Evolutionary conservation across 768 basidiomycete genomes (phyloP).

Genomic region (Sarcomyxa edulis): DNA sequence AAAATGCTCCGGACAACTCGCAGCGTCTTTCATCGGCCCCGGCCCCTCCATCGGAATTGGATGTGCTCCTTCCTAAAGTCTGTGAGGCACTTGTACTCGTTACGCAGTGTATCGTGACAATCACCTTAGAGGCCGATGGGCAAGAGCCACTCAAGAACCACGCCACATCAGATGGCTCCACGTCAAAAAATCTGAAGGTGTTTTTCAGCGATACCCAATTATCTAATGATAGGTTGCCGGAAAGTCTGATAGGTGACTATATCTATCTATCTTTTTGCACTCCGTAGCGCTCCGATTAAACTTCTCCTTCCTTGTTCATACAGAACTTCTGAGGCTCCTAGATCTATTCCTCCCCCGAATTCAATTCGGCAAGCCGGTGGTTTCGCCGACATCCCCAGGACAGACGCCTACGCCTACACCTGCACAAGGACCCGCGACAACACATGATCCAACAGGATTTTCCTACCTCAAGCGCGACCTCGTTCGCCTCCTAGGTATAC

Average conservation of each 20-base stretch:
- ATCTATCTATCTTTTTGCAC: constrained; percentile 3
- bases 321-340: constrained; percentile 71
- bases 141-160: constrained; percentile 14
- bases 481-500: constrained; percentile 79
- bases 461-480: constrained; percentile 84
- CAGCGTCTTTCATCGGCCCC: too few species aligned
- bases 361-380: constrained; percentile 66
- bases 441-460: constrained; percentile 58
- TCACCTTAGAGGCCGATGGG: constrained; percentile 50
- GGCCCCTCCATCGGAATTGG: constrained; percentile 37
- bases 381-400: constrained; percentile 13
- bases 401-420: constrained; percentile 21
- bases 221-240: constrained; percentile 35
- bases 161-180: constrained; percentile 11
- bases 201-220: constrained; percentile 41
- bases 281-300: constrained; percentile 9
- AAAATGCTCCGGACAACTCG: neutral
- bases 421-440: too few species aligned
- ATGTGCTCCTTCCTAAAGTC: constrained; percentile 70
- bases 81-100: constrained; percentile 79
- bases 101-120: constrained; percentile 68
- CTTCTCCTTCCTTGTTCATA: constrained; percentile 8
- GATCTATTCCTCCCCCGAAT: constrained; percentile 83
- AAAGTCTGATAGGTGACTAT: constrained; percentile 53
- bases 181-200: constrained; percentile 25